phyloP scores from a whole-genome alignment of 371 early-diverging fungal genomes.

The Blastocladiella emersonii region DNA sequence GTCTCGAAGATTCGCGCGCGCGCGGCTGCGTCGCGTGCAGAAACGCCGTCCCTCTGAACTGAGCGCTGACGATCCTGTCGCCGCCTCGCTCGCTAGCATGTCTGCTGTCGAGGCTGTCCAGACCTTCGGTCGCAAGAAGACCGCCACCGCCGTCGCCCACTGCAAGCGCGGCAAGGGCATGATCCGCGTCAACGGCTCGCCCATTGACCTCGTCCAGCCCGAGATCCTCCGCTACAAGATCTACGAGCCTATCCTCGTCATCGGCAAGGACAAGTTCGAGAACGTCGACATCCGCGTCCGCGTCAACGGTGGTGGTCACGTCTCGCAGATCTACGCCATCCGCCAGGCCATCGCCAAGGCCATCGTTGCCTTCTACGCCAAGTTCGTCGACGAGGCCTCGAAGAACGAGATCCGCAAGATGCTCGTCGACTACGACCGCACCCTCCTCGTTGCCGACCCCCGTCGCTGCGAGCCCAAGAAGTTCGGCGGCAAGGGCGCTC shows the following conservation, averaged over 20 bases:
- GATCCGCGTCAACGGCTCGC: constrained; percentile 96
- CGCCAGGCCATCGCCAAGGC: constrained; percentile 99
- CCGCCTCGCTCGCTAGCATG: too few relatives aligned
- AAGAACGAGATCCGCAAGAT: constrained; percentile 98
- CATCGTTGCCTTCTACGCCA: constrained; percentile 98
- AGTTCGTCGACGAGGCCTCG: constrained; percentile 97
- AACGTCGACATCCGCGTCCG: constrained; percentile 95
- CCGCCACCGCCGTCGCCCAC: constrained; percentile 97
- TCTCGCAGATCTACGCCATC: constrained; percentile 96
- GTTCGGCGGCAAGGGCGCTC: constrained; percentile 99
- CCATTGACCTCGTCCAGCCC: constrained; percentile 91
- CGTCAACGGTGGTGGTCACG: constrained; percentile 96
- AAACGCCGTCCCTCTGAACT: too few relatives aligned
- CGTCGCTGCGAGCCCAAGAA: constrained; percentile 99
- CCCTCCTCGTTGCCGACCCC: constrained; percentile 97
- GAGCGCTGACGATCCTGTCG: too few relatives aligned
- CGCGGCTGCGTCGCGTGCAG: too few relatives aligned
- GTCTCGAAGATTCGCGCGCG: too few relatives aligned
- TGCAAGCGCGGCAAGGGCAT: constrained; percentile 95
- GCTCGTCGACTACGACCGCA: constrained; percentile 94
- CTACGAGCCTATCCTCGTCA: constrained; percentile 93
- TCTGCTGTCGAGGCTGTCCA: background rate
- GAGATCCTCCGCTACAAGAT: constrained; percentile 95
- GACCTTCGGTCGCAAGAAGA: constrained; percentile 55
- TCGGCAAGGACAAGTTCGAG: constrained; percentile 93